These are phyloP conservation scores for Yamadazyma spencermartinsiae DNA, from an alignment of 1,139 yeast species.

Conservation along the genomic window DNA sequence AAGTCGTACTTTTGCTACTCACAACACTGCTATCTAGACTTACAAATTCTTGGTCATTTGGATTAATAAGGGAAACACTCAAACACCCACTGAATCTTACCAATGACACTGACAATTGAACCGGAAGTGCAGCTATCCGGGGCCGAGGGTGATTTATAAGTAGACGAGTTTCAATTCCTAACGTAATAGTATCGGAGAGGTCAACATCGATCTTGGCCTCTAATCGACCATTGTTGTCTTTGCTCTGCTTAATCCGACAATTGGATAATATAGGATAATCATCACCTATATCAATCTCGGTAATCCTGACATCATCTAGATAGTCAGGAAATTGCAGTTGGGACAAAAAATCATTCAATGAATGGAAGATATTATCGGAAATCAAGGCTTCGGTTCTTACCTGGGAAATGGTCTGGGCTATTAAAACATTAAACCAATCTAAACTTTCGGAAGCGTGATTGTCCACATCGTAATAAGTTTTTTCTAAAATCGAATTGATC, in stretches of 20 bases:
- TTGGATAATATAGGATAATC: slow-evolving; percentile 95
- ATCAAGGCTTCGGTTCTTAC: slow-evolving; percentile 81
- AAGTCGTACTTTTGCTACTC: background rate
- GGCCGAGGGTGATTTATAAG: slow-evolving; percentile 85
- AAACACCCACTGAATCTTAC: slow-evolving; percentile 93
- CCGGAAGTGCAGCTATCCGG: slow-evolving; percentile 81
- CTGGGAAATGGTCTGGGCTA: slow-evolving; percentile 89
- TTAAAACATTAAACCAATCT: slow-evolving; percentile 94
- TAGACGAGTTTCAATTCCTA: slow-evolving; percentile 84
- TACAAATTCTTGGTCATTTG: slow-evolving; percentile 28
- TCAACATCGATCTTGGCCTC: slow-evolving; percentile 96
- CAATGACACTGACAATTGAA: slow-evolving; percentile 79
- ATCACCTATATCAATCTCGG: slow-evolving; percentile 91
- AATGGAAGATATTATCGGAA: slow-evolving; percentile 80
- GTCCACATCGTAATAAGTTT: slow-evolving; percentile 88
- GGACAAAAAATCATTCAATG: slow-evolving; percentile 58
- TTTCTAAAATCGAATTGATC: slow-evolving; percentile 63
- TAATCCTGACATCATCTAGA: slow-evolving; percentile 72
- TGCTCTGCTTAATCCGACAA: slow-evolving; percentile 71
- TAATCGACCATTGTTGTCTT: slow-evolving; percentile 52
- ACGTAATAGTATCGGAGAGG: slow-evolving; percentile 81
- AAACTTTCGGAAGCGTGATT: slow-evolving; percentile 86
- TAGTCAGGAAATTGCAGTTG: slow-evolving; percentile 70
- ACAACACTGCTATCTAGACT: background rate
- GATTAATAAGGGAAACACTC: slow-evolving; percentile 70